Conservation (phyloP, 768 basidiomycete genomes). For the Boletus barrowsii region DNA sequence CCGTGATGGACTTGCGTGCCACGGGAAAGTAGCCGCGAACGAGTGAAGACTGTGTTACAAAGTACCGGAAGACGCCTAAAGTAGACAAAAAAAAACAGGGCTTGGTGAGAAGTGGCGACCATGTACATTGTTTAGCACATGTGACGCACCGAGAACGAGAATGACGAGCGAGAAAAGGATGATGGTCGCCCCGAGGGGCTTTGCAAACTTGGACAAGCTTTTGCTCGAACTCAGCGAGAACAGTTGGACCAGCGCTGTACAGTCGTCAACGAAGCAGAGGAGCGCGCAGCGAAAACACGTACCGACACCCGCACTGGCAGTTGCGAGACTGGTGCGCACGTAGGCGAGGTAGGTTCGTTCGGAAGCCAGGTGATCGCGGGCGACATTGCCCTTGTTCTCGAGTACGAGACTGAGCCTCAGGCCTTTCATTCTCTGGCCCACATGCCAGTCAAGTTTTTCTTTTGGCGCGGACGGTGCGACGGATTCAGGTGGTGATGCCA, state of each 20-base stretch:
- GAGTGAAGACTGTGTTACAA: conserved; percentile 48
- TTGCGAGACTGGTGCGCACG: conserved; percentile 58
- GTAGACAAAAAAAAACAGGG: background rate
- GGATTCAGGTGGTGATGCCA: background rate
- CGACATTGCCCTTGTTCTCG: conserved; percentile 60
- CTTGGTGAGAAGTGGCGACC: background rate
- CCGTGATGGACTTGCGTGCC: conserved; percentile 43
- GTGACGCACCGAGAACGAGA: conserved; percentile 43
- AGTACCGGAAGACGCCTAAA: conserved; percentile 51
- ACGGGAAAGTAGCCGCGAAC: conserved; percentile 51
- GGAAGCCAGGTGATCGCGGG: conserved; percentile 61
- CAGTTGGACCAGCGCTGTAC: conserved; percentile 51
- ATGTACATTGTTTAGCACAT: background rate
- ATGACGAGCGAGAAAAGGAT: conserved; percentile 46
- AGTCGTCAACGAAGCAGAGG: background rate
- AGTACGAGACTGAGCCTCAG: conserved; percentile 35
- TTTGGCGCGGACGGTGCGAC: background rate
- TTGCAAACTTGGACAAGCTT: conserved; percentile 34
- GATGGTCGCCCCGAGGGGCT: conserved; percentile 51
- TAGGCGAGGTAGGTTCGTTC: conserved; percentile 66
- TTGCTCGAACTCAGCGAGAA: conserved; percentile 36
- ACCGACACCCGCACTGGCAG: conserved; percentile 61
- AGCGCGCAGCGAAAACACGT: conserved; percentile 19
- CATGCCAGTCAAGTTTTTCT: background rate
- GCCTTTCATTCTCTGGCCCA: background rate